phyloP scores from a whole-genome alignment of 169 alveolate species.

The Cyclospora cayetanensis region DNA sequence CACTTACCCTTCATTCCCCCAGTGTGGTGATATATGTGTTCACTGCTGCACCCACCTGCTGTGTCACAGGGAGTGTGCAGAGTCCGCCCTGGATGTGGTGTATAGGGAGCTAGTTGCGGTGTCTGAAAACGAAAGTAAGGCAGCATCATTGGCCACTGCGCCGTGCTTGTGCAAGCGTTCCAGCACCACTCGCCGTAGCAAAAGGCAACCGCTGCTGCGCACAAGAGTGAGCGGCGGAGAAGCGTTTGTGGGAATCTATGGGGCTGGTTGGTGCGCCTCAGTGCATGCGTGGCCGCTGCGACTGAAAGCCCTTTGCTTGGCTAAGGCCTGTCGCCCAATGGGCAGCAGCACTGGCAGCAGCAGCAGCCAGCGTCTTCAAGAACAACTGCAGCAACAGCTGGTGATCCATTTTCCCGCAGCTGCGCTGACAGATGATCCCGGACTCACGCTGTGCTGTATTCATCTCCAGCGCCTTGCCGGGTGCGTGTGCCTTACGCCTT shows the following conservation, averaged over 20 bases:
- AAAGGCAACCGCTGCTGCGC: background rate
- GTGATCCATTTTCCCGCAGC: background rate
- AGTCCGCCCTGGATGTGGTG: slow-evolving; percentile 25
- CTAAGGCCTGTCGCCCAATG: background rate
- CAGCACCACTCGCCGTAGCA: background rate
- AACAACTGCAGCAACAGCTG: slow-evolving; percentile 56
- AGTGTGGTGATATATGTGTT: background rate
- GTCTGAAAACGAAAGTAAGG: slow-evolving; percentile 37
- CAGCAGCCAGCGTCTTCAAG: slow-evolving; percentile 53
- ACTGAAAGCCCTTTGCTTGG: background rate
- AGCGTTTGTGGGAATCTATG: background rate
- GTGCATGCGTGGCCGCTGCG: background rate
- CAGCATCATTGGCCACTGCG: background rate
- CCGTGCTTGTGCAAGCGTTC: background rate
- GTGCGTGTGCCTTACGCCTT: no score
- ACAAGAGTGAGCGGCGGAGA: no score
- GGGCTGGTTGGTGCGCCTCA: background rate
- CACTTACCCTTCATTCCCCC: background rate
- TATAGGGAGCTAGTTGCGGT: slow-evolving; percentile 50
- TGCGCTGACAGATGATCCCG: background rate
- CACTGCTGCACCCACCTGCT: slow-evolving; percentile 14
- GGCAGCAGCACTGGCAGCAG: slow-evolving; percentile 42
- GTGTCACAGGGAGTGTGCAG: background rate
- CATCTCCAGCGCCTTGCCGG: slow-evolving; percentile 13
- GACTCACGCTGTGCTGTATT: slow-evolving; percentile 33